Evolutionary conservation across 306 rosid genomes (phyloP), one percentile per base, ranked within the genome.

Genomic region (Gillenia trifoliata): DNA sequence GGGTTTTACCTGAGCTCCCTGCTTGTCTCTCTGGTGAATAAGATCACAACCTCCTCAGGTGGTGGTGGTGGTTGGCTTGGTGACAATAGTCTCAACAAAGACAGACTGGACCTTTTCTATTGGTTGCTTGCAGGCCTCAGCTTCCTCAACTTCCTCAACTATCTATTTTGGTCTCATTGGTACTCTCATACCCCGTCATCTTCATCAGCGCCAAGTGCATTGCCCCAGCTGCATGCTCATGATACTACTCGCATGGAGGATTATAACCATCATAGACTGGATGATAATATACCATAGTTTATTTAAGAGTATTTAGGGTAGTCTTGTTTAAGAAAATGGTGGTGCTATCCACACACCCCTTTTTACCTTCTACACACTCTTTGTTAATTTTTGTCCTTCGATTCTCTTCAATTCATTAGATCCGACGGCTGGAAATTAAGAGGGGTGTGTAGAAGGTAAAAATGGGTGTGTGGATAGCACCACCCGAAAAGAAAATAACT

Each of bases 1-100:
- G 98, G 98, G 4, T 93, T 93, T 76, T 93, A 83, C 78, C 80
- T 93, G n/a, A 93, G 98, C 79, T 87, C 97, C 16, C 2, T 93
- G 0, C 36, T 93, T 81, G 98, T 93, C 16, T 80, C 91, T 5
- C 15, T 93, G 78, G 91, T 89, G 69, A 93, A 93, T 23, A 91
- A 84, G 85, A 85, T 93, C 76, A 91, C 92, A 65, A 71, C 92
- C 45, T 29, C 71, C 22, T 61, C 71, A 62, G 13, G 10, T 64
- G 52, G 10, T 80, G 88, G 16, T 15, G 87, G 81, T 0, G 96
- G 97, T 62, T 93, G 98, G 98, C 91, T 93, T 22, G 78, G 82
- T 73, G 78, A 90, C 62, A 90, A 93, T 75, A 66, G 89, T 68
- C 87, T 93, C 64, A 90, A 93, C 91, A 85, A 87, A 68, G 96